phyloP scores from a whole-genome alignment of 106 monocot genomes.

The Hemerocallis citrina region DNA sequence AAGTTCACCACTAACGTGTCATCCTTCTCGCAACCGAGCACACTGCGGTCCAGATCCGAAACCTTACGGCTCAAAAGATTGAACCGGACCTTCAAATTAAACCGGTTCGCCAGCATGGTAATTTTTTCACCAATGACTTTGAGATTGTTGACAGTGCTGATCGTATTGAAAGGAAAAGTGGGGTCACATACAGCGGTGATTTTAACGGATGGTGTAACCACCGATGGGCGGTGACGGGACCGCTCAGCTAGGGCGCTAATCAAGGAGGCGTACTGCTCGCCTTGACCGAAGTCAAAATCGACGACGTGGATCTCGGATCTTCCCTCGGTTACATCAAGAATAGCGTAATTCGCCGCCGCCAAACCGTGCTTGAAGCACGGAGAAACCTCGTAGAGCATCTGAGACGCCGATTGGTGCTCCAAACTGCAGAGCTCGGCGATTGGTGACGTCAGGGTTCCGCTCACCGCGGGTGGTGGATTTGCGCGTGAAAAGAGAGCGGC shows the following conservation, averaged over 20 bases:
- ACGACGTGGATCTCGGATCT: slow-evolving; percentile 45
- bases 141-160: not conserved
- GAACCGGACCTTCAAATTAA: slow-evolving; percentile 23
- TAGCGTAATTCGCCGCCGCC: slow-evolving; percentile 55
- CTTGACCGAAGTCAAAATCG: slow-evolving; percentile 64
- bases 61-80: slow-evolving; percentile 11
- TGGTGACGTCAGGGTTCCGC: not conserved
- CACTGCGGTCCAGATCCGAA: slow-evolving; percentile 16
- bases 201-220: not conserved
- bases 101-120: slow-evolving; percentile 8
- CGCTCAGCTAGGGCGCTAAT: slow-evolving; percentile 31
- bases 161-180: slow-evolving; percentile 5
- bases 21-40: slow-evolving; percentile 29
- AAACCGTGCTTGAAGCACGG: slow-evolving; percentile 52
- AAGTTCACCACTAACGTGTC: slow-evolving; percentile 46
- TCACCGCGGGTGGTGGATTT: slow-evolving; percentile 12
- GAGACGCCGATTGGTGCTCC: slow-evolving; percentile 34
- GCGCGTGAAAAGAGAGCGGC: slow-evolving; percentile 28
- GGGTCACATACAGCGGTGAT: slow-evolving; percentile 39
- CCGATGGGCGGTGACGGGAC: not conserved
- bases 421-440: slow-evolving; percentile 27
- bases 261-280: slow-evolving; percentile 38
- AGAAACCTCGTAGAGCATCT: slow-evolving; percentile 42
- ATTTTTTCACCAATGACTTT: slow-evolving; percentile 19
- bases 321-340: slow-evolving; percentile 41